Evolutionary conservation across 2,329 filamentous ascomycete species (phyloP).

Genomic region (Aureobasidium sp.): DNA sequence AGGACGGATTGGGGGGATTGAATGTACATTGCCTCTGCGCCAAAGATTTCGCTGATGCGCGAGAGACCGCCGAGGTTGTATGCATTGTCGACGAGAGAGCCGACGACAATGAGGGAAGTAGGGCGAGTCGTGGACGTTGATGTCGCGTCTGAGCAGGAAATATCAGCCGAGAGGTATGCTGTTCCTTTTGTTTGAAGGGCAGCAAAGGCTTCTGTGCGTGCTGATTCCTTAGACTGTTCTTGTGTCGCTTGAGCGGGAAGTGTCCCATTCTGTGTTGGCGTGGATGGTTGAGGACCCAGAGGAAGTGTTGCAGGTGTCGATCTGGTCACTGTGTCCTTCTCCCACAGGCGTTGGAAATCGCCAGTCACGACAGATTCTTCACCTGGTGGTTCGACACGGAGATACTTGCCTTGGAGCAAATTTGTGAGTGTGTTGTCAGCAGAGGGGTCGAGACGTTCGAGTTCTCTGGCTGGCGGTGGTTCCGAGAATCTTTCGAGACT

Average conservation of each 20-base stretch:
- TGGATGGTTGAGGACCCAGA: slow-evolving; percentile 24
- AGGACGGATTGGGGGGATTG: slow-evolving; percentile 34
- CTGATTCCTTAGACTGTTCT: slow-evolving; percentile 15
- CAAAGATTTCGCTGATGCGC: slow-evolving; percentile 47
- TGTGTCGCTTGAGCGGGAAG: slow-evolving; percentile 13
- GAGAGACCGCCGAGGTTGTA: slow-evolving; percentile 46
- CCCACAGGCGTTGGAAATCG: slow-evolving; percentile 36
- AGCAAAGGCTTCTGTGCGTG: slow-evolving; percentile 19
- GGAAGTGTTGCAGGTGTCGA: slow-evolving; percentile 17
- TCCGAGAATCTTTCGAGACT: slow-evolving; percentile 38
- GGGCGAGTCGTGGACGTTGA: slow-evolving; percentile 21
- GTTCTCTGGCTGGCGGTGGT: slow-evolving; percentile 31
- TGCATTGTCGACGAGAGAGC: slow-evolving; percentile 45
- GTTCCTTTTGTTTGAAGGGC: slow-evolving; percentile 47
- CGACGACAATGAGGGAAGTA: slow-evolving; percentile 40
- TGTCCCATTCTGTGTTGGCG: neutral
- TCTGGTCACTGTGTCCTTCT: slow-evolving; percentile 20
- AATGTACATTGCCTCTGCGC: slow-evolving; percentile 40
- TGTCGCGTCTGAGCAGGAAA: slow-evolving; percentile 19
- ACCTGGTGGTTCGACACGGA: slow-evolving; percentile 38
- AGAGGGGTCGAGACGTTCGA: slow-evolving; percentile 38
- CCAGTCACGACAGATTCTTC: slow-evolving; percentile 29
- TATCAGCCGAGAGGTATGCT: slow-evolving; percentile 34
- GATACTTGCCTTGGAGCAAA: slow-evolving; percentile 41
- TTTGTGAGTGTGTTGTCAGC: slow-evolving; percentile 37